Evolutionary conservation across 2,329 filamentous ascomycete species (phyloP).

Genomic region (Epicoccum nigrum): DNA sequence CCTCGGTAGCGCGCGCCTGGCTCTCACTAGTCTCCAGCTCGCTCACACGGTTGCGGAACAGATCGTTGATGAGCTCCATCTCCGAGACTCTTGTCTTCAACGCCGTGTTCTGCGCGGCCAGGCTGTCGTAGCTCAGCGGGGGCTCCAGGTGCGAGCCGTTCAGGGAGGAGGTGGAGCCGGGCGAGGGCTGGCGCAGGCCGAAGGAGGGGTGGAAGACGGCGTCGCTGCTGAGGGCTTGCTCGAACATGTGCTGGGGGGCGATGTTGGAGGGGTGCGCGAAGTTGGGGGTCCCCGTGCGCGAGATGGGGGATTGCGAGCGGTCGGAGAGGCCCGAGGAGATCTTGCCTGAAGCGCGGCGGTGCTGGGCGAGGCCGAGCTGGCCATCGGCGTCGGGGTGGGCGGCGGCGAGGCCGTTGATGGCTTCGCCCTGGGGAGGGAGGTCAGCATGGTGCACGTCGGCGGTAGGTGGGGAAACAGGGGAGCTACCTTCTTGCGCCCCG

Average conservation of each 20-base stretch:
- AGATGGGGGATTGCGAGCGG: constrained; percentile 77
- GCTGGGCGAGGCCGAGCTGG: constrained; percentile 61
- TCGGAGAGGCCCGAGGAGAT: constrained; percentile 74
- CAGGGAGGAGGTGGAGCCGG: constrained; percentile 62
- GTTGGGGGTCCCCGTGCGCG: constrained; percentile 77
- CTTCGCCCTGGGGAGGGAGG: constrained; percentile 28
- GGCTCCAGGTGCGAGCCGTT: constrained; percentile 70
- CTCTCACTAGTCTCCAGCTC: constrained; percentile 79
- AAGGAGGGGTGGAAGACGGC: constrained; percentile 63
- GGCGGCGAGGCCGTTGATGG: constrained; percentile 62
- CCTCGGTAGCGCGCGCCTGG: constrained; percentile 63
- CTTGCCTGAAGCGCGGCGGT: constrained; percentile 74
- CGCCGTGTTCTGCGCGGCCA: constrained; percentile 79
- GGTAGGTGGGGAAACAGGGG: not conserved
- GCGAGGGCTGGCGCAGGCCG: constrained; percentile 58
- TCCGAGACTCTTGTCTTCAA: constrained; percentile 96
- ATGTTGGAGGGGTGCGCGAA: constrained; percentile 70
- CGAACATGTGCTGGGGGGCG: constrained; percentile 79
- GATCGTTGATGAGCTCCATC: constrained; percentile 86
- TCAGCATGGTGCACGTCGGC: no score
- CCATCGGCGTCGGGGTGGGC: constrained; percentile 62
- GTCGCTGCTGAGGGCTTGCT: constrained; percentile 73
- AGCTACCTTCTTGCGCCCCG: constrained; percentile 82
- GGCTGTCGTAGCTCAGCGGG: constrained; percentile 78
- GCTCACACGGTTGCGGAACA: constrained; percentile 70